These are phyloP conservation scores for Lachnellula cervina DNA, from an alignment of 2,329 filamentous ascomycete species.

Conservation along the genomic window DNA sequence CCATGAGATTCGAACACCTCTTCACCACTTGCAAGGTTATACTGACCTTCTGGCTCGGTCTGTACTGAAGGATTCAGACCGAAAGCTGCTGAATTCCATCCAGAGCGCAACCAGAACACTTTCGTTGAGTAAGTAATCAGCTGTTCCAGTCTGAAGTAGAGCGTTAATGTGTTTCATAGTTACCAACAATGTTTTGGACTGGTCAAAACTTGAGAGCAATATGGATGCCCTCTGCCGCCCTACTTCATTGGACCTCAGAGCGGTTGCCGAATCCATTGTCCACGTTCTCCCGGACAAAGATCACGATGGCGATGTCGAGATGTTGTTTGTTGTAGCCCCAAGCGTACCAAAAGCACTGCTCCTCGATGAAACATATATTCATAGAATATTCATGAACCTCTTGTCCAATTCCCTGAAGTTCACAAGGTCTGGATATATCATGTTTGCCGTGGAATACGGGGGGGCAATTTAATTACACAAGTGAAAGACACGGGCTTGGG, in stretches of 20 bases:
- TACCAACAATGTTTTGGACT: too few relatives aligned
- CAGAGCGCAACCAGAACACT: too few relatives aligned
- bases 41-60: conserved; percentile 32
- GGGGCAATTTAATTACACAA: too few relatives aligned
- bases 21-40: conserved; percentile 35
- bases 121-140: too few relatives aligned
- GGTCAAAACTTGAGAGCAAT: too few relatives aligned
- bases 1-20: conserved; percentile 34
- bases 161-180: too few relatives aligned
- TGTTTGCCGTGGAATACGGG: conserved; percentile 9
- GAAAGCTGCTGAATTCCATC: too few relatives aligned
- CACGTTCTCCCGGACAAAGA: conserved; percentile 20
- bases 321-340: conserved; percentile 31
- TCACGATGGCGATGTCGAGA: conserved; percentile 30
- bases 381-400: conserved; percentile 34
- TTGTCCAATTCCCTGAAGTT: conserved; percentile 34
- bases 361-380: conserved; percentile 33
- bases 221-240: too few relatives aligned
- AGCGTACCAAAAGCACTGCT: conserved; percentile 31
- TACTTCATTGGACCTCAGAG: too few relatives aligned
- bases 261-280: too few relatives aligned
- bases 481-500: conserved; percentile 7
- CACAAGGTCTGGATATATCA: conserved; percentile 25
- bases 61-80: conserved; percentile 29
- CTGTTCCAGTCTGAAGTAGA: too few relatives aligned